These are phyloP conservation scores for Xerocomus minutiporus DNA, from an alignment of 1,284 basidiomycete genomes.

Conservation along the genomic window DNA sequence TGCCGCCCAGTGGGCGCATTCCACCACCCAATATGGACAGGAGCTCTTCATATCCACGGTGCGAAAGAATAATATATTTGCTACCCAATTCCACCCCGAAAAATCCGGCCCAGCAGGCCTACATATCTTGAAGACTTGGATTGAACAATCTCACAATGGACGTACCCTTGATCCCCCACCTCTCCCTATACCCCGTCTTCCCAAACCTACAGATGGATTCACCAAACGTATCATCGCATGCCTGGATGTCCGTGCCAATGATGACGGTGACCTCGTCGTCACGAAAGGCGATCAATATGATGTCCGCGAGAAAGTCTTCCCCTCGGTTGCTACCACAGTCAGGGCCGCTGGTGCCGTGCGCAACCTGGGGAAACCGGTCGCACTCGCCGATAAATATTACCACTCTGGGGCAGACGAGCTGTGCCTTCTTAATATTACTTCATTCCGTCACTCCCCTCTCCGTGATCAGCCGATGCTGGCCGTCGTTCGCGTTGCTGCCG, in stretches of 20 bases:
- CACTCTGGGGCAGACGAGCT: conserved; percentile 91
- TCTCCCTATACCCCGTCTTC: conserved; percentile 34
- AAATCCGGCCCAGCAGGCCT: conserved; percentile 95
- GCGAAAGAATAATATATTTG: conserved; percentile 85
- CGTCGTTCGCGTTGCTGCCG: conserved; percentile 86
- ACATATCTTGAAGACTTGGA: conserved; percentile 78
- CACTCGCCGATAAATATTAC: conserved; percentile 87
- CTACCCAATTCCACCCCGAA: conserved; percentile 97
- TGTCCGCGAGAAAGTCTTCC: conserved; percentile 75
- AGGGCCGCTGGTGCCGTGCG: conserved; percentile 76
- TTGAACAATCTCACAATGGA: conserved; percentile 52
- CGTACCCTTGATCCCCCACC: conserved; percentile 32
- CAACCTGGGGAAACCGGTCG: conserved; percentile 97
- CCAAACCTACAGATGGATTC: conserved; percentile 56
- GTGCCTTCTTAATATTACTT: conserved; percentile 98
- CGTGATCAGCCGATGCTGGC: conserved; percentile 98
- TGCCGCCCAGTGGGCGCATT: conserved; percentile 74
- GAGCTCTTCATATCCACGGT: conserved; percentile 91
- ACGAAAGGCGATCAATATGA: conserved; percentile 99
- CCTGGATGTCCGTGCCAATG: conserved; percentile 96
- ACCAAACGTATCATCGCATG: conserved; percentile 97
- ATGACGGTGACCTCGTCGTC: conserved; percentile 94
- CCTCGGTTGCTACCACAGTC: conserved; percentile 30
- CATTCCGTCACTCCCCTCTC: conserved; percentile 94
- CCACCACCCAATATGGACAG: conserved; percentile 88